Evolutionary conservation across 495 filamentous ascomycete species (phyloP), one percentile per base, ranked within the genome.

Genomic region (Apiosordaria backusii): DNA sequence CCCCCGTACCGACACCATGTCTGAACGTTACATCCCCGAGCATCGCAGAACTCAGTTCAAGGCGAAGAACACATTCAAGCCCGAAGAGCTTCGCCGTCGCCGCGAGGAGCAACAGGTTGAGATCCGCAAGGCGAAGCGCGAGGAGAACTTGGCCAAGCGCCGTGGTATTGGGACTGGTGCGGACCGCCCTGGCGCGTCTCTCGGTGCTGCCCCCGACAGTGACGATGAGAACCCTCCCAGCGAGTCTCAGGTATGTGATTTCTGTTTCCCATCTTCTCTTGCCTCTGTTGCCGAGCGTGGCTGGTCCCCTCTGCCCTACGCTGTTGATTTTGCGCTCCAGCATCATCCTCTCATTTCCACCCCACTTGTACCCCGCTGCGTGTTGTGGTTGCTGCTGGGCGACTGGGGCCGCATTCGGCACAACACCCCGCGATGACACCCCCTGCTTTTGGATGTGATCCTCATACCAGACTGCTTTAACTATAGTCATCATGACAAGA

Each of bases 41-140:
- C 96, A 99, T 86, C 92, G 96, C 75, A 95, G 96, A 74, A 97
- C 90, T 58, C 93, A 97, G 81, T 99, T 95, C 87, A 99, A 99
- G 88, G 96, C 96, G 66, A 96, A 95, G 84, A 91, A 89, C 77
- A 90, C 92, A 75, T 99, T 99, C 86, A 96, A 96, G 85, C 93
- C 93, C 70, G 96, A 99, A 78, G 96, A 99, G 82, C 89, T 99
- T 60, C 92, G 96, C 74, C 92, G 96, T 75, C 96, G 96, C 78
- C 96, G 96, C 78, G 96, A 99, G 76, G 96, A 99, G 79, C 92
- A 96, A 79, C 94, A 97, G 80, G 96, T 99, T 66, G 96, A 99
- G 85, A 98, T 99, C 74, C 86, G 96, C 67, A 97, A 96, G 84
- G 90, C 91, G 69, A 99, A 98, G 86, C 86, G 96, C 70, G 96